phyloP scores from a whole-genome alignment of 257 asterid genomes.

The Gentiana straminea region DNA sequence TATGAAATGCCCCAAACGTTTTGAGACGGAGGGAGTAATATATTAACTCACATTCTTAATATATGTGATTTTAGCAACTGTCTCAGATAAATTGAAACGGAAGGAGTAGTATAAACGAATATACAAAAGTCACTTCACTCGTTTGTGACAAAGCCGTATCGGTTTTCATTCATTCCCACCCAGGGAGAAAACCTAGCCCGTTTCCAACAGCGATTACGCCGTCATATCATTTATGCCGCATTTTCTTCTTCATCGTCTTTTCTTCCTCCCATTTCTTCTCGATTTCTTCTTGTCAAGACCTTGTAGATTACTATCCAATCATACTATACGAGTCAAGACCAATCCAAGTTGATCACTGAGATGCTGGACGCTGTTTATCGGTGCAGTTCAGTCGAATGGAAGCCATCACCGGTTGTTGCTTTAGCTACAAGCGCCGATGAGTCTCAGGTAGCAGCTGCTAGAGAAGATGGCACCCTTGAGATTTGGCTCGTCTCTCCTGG shows the following conservation, averaged over 20 bases:
- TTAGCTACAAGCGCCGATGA: conserved; percentile 87
- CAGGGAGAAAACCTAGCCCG: conserved; percentile 9
- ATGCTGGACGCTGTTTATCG: conserved; percentile 42
- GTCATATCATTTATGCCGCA: not conserved
- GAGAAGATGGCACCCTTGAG: conserved; percentile 81
- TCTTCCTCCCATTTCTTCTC: not conserved
- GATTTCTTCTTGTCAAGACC: not conserved
- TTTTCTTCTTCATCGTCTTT: not conserved
- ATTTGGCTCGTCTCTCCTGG: conserved; percentile 99
- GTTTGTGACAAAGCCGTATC: no score
- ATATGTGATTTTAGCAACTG: no score
- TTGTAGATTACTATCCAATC: no score
- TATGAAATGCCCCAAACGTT: no score
- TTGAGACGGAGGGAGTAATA: no score
- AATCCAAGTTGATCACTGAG: not conserved
- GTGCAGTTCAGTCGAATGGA: conserved; percentile 71
- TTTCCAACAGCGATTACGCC: conserved; percentile 1
- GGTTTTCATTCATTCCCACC: not conserved
- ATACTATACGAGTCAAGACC: no score
- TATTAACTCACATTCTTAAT: no score
- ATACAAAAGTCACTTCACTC: no score
- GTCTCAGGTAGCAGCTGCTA: conserved; percentile 93
- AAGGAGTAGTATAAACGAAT: no score
- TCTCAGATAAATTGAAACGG: no score
- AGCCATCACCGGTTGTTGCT: conserved; percentile 78